Evolutionary conservation across 345 rosid genomes (phyloP), one percentile per base, ranked within the genome.

Genomic region (Heritiera littoralis): DNA sequence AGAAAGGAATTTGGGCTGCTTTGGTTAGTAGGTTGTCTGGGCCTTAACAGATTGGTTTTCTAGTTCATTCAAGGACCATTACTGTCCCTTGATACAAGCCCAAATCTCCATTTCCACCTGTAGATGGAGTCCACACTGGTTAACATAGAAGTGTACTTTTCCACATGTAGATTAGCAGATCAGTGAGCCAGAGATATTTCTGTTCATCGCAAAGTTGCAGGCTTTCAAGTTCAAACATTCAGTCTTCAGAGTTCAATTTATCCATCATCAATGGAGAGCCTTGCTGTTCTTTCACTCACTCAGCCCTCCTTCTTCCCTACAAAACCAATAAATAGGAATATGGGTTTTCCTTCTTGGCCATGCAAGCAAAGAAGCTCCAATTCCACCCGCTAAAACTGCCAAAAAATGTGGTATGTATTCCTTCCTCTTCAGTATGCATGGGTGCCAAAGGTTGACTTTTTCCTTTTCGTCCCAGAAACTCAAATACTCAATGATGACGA

Each of bases 331-430:
- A 61, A 52, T 17, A 80, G 28, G 78, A 56, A 54, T 48, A 28
- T 74, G 2, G 23, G 15, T 74, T 63, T 60, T 56, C 81, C 81
- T 49, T 87, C 45, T 71, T 69, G 75, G 72, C 79, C 80, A 40
- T 67, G 54, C 66, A 61, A 79, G 60, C 82, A 66, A 3, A 74
- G 83, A 49, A 71, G 61, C 80, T 81, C 77, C 63, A 45, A 20
- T 6, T 66, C 83, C 68, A 41, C 85, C 66, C 85, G 83, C 56
- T 48, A 83, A 5, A 76, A 67, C 64, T 89, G 93, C 87, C 89
- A 87, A 11, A 91, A 91, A 83, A 88, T 88, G 93, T 88, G 92
- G 91, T 91, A 81, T 35, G 90, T 82, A 48, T 59, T 60, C 20
- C 48, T 49, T 54, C 55, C 3, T 66, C 28, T 23, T 23, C 28